Conservation (phyloP, 169 alveolate genomes). For the Cryptosporidium viatorum region DNA sequence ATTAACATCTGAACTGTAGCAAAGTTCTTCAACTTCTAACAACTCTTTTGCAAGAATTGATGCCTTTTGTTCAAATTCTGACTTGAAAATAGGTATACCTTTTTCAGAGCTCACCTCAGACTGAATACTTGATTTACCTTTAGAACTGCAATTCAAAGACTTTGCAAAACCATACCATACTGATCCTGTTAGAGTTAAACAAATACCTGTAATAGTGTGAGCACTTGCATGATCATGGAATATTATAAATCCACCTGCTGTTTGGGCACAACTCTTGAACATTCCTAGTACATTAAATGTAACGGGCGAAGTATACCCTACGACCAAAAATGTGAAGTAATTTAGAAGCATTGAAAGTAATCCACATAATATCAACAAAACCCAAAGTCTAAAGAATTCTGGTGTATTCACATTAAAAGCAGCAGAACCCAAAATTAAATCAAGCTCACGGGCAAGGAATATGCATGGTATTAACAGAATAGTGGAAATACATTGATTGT, state of each 20-base stretch:
- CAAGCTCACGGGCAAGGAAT: constrained; percentile 56
- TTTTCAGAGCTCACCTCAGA: background rate
- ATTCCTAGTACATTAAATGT: constrained; percentile 80
- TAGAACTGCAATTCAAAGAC: constrained; percentile 35
- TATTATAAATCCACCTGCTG: constrained; percentile 77
- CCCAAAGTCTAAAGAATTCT: constrained; percentile 65
- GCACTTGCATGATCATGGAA: constrained; percentile 75
- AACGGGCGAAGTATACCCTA: constrained; percentile 74
- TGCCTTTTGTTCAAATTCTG: constrained; percentile 15
- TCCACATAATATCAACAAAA: constrained; percentile 51
- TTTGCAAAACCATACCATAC: constrained; percentile 73
- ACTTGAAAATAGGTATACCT: background rate
- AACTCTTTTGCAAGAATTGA: constrained; percentile 19
- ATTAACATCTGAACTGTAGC: background rate
- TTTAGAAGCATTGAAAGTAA: constrained; percentile 55
- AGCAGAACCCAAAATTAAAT: constrained; percentile 36
- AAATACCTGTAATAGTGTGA: constrained; percentile 74
- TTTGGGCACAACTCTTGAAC: constrained; percentile 79
- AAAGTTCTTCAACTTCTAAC: constrained; percentile 16
- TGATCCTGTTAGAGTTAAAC: constrained; percentile 77
- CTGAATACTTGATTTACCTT: constrained; percentile 2
- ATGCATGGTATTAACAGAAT: constrained; percentile 75
- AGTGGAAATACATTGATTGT: constrained; percentile 68
- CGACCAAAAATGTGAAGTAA: constrained; percentile 60
- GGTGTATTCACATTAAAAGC: constrained; percentile 16